Conservation (phyloP, 2,329 filamentous ascomycete species). For the Pseudocercospora fuligena region DNA sequence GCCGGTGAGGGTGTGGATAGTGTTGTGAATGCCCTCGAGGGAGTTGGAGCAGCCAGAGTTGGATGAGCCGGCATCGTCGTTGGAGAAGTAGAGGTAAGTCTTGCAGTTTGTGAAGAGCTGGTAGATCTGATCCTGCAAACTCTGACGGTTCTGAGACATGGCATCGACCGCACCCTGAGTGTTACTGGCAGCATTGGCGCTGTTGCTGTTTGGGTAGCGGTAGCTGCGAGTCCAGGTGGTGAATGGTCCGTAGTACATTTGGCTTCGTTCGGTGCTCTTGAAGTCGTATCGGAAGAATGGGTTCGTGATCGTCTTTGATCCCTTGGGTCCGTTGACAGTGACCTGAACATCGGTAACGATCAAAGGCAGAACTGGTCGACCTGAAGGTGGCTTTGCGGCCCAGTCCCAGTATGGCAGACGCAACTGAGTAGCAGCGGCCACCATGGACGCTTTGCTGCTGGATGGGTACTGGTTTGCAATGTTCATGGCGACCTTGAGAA, state of each 20-base stretch:
- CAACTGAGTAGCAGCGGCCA: constrained; percentile 29
- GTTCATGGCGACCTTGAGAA: constrained; percentile 28
- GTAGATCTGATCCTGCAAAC: constrained; percentile 35
- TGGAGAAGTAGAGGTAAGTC: constrained; percentile 34
- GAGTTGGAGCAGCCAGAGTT: constrained; percentile 32
- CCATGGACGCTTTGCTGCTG: constrained; percentile 19
- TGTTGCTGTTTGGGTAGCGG: constrained; percentile 34
- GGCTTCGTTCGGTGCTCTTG: constrained; percentile 19
- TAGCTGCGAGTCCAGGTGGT: constrained; percentile 30
- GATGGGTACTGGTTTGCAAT: constrained; percentile 29
- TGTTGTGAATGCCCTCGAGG: constrained; percentile 37
- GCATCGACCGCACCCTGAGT: constrained; percentile 23
- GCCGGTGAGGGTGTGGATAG: constrained; percentile 33
- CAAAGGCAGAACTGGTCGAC: constrained; percentile 24
- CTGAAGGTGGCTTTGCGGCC: constrained; percentile 26
- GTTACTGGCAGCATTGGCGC: constrained; percentile 25
- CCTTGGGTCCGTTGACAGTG: constrained; percentile 32
- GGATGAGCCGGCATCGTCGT: constrained; percentile 29
- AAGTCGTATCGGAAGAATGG: constrained; percentile 39
- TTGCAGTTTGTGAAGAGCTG: constrained; percentile 33
- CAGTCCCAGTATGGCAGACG: constrained; percentile 40
- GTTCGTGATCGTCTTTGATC: constrained; percentile 31
- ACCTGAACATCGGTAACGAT: constrained; percentile 31
- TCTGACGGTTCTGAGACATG: constrained; percentile 27
- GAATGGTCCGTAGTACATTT: constrained; percentile 31